Evolutionary conservation across 164 flowering plant species (phyloP).

Genomic region (Paratinospora sagittata): DNA sequence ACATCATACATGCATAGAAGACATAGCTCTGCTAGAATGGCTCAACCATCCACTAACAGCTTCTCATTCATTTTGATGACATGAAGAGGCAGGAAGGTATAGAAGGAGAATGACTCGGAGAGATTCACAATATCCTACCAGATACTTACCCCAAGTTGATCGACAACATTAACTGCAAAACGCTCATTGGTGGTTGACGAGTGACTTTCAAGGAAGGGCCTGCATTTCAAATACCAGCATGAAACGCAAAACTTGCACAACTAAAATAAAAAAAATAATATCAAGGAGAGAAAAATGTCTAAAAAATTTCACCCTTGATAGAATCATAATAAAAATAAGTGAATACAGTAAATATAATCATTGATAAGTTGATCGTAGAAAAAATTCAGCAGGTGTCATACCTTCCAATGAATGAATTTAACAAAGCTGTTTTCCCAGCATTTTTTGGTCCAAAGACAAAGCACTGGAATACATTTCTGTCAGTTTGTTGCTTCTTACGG

Average conservation of each 20-base stretch:
- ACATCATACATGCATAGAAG: not conserved
- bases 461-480: constrained; percentile 87
- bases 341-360: not conserved
- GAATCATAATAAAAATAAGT: not conserved
- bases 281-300: not conserved
- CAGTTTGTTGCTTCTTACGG: constrained; percentile 76
- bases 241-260: not conserved
- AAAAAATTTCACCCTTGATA: too few species aligned
- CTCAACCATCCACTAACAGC: not conserved
- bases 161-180: constrained; percentile 72
- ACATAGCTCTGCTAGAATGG: not conserved
- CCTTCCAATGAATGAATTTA: constrained; percentile 89
- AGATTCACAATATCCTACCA: not conserved
- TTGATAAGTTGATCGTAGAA: not conserved
- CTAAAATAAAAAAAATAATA: not conserved
- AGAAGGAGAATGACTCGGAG: not conserved
- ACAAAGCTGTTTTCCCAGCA: constrained; percentile 78
- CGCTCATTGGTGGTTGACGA: constrained; percentile 47
- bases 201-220: constrained; percentile 61
- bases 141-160: constrained; percentile 58
- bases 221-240: constrained; percentile 25
- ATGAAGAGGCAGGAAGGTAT: not conserved
- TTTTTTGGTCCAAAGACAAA: constrained; percentile 89
- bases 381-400: constrained; percentile 15
- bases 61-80: not conserved